These are phyloP conservation scores for Kwoniella dendrophila DNA, from an alignment of 768 basidiomycete species.

Conservation along the genomic window DNA sequence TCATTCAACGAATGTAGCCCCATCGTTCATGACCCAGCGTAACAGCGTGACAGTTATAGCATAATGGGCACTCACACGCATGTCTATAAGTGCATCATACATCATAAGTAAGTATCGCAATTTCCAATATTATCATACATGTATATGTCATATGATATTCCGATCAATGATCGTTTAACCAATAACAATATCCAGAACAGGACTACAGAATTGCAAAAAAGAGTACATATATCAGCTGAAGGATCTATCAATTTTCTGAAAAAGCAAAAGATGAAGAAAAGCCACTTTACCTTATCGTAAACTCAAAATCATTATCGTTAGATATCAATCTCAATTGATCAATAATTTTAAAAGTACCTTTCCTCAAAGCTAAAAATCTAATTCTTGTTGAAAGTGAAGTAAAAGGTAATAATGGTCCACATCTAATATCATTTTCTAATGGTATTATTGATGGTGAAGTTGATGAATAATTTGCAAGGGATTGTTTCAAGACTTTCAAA, in stretches of 20 bases:
- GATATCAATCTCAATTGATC: constrained; percentile 39
- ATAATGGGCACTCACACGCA: too few relatives aligned
- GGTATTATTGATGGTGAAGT: constrained; percentile 45
- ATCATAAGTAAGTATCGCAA: too few relatives aligned
- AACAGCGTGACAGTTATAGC: too few relatives aligned
- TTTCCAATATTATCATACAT: not conserved
- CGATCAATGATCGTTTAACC: not conserved
- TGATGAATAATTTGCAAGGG: constrained; percentile 21
- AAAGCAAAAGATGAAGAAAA: not conserved
- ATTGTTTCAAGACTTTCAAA: constrained; percentile 31
- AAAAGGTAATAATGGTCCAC: constrained; percentile 51
- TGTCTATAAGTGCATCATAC: too few relatives aligned
- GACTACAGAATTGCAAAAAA: constrained; percentile 15
- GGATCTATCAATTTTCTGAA: not conserved
- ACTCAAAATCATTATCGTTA: constrained; percentile 43
- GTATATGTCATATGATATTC: not conserved
- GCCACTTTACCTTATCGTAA: constrained; percentile 35
- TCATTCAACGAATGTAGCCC: too few relatives aligned
- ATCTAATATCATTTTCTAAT: constrained; percentile 51
- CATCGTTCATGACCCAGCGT: too few relatives aligned
- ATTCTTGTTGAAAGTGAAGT: constrained; percentile 41
- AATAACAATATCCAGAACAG: constrained; percentile 47
- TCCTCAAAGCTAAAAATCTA: constrained; percentile 45
- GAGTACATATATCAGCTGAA: not conserved
- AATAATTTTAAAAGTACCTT: constrained; percentile 44